phyloP scores from a whole-genome alignment of 2,329 filamentous ascomycete species.

The Aspergillus candidus region DNA sequence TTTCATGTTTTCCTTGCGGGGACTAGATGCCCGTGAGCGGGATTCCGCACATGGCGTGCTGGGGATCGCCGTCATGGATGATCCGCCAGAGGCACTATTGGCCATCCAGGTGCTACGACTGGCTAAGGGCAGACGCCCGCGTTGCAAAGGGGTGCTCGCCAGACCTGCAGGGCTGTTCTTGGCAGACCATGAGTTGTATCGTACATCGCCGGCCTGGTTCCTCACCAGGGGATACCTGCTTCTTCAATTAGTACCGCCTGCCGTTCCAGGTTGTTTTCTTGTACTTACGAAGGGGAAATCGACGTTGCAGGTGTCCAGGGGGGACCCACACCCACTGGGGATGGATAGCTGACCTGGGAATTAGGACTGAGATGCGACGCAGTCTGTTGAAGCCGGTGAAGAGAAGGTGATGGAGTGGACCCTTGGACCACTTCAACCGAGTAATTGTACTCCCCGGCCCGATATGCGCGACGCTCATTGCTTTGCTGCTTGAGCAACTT shows the following conservation, averaged over 20 bases:
- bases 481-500: constrained; percentile 96
- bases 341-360: constrained; percentile 39
- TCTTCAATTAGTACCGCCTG: constrained; percentile 21
- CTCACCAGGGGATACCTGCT: constrained; percentile 36
- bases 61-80: constrained; percentile 32
- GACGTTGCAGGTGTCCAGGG: constrained; percentile 45
- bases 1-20: constrained; percentile 36
- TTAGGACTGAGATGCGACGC: constrained; percentile 37
- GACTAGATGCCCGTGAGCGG: constrained; percentile 34
- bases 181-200: constrained; percentile 34
- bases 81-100: constrained; percentile 28
- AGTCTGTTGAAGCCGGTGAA: constrained; percentile 37
- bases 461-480: constrained; percentile 88
- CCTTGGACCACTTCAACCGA: constrained; percentile 44
- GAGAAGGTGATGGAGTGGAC: constrained; percentile 39
- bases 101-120: constrained; percentile 23
- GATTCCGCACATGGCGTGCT: constrained; percentile 23
- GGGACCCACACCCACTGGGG: constrained; percentile 36
- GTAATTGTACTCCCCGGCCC: constrained; percentile 86
- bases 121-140: constrained; percentile 21
- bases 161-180: constrained; percentile 31
- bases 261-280: constrained; percentile 1
- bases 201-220: constrained; percentile 30
- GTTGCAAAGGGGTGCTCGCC: constrained; percentile 35
- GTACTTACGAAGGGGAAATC: constrained; percentile 43